Evolutionary conservation across 306 rosid species (phyloP).

Genomic region (Cyclanthera cordifolia): DNA sequence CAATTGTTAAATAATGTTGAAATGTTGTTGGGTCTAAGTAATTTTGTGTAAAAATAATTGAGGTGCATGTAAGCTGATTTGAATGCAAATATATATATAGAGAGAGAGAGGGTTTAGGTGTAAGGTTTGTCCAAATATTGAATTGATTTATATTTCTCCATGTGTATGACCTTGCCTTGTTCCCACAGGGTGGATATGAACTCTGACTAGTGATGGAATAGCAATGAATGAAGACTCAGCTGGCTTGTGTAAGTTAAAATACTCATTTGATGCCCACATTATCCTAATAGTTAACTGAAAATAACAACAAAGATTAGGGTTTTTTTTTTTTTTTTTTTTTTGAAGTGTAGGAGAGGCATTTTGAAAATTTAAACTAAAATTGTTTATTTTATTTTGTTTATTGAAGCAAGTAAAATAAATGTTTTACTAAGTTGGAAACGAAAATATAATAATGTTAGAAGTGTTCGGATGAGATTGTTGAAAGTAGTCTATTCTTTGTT

Average conservation of each 20-base stretch:
- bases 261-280: background rate
- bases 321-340: too few species aligned
- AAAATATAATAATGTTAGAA: too few species aligned
- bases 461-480: too few species aligned
- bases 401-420: too few species aligned
- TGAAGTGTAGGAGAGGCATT: background rate
- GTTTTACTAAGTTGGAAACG: background rate
- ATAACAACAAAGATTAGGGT: background rate
- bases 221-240: conserved; percentile 29
- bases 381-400: too few species aligned
- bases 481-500: too few species aligned
- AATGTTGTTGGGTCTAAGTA: too few species aligned
- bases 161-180: background rate
- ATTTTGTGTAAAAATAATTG: too few species aligned
- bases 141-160: background rate
- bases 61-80: too few species aligned
- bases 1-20: too few species aligned
- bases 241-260: background rate
- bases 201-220: conserved; percentile 63
- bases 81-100: too few species aligned
- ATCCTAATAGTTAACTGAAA: background rate
- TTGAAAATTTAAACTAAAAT: too few species aligned
- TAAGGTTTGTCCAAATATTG: background rate
- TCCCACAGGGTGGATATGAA: conserved; percentile 73
- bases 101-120: background rate